A percentile compares a stretch with the other conserved stretches of the same genome.
Conservation (phyloP, 1,284 basidiomycete species). For the Xanthoconium separans region DNA sequence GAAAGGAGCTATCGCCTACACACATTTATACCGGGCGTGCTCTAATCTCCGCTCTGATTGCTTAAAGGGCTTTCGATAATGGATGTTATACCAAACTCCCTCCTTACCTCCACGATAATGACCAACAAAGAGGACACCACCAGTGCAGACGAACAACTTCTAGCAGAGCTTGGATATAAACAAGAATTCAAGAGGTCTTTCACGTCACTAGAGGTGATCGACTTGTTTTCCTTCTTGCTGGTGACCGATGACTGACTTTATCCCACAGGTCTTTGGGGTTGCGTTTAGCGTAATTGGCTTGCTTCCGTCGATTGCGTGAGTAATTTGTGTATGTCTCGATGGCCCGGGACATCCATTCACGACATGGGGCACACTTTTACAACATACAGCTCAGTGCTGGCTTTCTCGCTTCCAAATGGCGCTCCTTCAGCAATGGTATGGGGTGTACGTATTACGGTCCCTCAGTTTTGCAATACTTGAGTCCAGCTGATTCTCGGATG, state of each 20-base stretch:
- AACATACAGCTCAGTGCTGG: not conserved
- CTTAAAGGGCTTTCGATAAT: too few relatives aligned
- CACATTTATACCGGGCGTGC: too few relatives aligned
- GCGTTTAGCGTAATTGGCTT: conserved; percentile 42
- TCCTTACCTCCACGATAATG: too few relatives aligned
- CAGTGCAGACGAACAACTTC: too few relatives aligned
- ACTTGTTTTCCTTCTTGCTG: too few relatives aligned
- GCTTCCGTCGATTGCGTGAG: conserved; percentile 38
- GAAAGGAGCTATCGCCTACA: too few relatives aligned
- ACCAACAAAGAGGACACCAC: too few relatives aligned
- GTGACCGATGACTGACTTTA: not conserved
- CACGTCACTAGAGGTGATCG: not conserved
- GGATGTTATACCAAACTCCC: too few relatives aligned
- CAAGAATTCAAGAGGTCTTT: not conserved
- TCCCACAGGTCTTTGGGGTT: conserved; percentile 32
- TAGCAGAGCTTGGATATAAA: not conserved
- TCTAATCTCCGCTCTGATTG: too few relatives aligned
- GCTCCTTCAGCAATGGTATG: not conserved
- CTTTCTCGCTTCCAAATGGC: not conserved
- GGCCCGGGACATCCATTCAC: not conserved
- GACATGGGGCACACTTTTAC: not conserved
- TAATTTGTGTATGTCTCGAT: not conserved
- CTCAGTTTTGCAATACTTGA: not conserved
- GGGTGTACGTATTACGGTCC: not conserved
- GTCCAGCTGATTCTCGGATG: too few relatives aligned